Conservation (phyloP, 73 alveolate species). For the Tetrahymena thermophila region DNA sequence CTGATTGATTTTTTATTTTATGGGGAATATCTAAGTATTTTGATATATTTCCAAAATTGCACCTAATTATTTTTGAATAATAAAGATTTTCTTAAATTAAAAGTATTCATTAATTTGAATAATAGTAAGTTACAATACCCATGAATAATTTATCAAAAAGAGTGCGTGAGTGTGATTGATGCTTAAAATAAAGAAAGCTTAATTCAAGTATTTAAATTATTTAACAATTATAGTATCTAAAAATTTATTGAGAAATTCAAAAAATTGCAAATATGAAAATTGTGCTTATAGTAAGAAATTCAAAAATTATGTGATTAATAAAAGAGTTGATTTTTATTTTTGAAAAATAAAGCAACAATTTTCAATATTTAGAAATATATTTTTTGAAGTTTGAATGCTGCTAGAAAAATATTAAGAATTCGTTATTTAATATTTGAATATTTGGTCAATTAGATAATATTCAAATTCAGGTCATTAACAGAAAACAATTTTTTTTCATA, state of each 20-base stretch:
- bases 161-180: not conserved
- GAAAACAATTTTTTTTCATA: not conserved
- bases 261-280: not conserved
- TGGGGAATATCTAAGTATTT: not conserved
- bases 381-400: not conserved
- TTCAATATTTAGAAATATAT: not conserved
- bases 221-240: not conserved
- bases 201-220: not conserved
- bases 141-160: not conserved
- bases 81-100: not conserved
- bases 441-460: not conserved
- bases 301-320: not conserved
- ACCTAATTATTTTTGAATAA: not conserved
- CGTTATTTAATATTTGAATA: not conserved
- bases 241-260: not conserved
- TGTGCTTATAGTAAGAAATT: not conserved
- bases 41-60: not conserved
- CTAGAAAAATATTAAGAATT: not conserved
- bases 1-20: too few species aligned
- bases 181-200: not conserved
- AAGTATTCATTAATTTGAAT: not conserved
- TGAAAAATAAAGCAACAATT: not conserved
- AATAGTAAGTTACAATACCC: not conserved
- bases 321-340: not conserved
- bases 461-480: not conserved